phyloP scores from a whole-genome alignment of 1,284 basidiomycete species.

The Coniferiporia sulphurascens region DNA sequence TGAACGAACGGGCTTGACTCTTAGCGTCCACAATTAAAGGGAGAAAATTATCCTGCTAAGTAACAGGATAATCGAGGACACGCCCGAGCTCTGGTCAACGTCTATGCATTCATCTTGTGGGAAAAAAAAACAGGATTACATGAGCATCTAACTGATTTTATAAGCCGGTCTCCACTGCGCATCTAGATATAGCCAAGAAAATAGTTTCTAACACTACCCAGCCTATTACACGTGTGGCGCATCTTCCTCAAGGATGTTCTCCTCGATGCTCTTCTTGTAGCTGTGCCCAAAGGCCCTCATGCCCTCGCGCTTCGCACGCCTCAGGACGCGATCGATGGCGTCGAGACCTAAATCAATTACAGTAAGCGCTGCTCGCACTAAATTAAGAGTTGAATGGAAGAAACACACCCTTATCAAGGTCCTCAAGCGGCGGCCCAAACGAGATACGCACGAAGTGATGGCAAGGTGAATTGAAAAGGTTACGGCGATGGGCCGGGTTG shows the following conservation, averaged over 20 bases:
- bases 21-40: no score
- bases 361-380: neutral
- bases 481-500: slow-evolving; percentile 78
- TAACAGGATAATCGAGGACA: no score
- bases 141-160: no score
- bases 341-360: slow-evolving; percentile 55
- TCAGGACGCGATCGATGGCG: slow-evolving; percentile 77
- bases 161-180: no score
- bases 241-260: neutral
- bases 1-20: no score
- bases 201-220: no score
- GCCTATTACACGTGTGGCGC: neutral
- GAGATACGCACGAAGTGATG: slow-evolving; percentile 84
- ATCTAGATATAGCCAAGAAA: no score
- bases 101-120: no score
- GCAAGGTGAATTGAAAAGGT: slow-evolving; percentile 89
- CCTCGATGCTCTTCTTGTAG: slow-evolving; percentile 59
- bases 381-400: neutral
- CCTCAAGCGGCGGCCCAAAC: slow-evolving; percentile 83
- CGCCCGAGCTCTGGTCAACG: no score
- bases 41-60: no score
- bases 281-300: slow-evolving; percentile 56
- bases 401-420: slow-evolving; percentile 72
- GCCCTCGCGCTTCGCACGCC: slow-evolving; percentile 61
- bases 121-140: no score